A percentile compares a stretch with the other conserved stretches of the same genome.
Conservation (phyloP, 139 green algal genomes). For the Coelastrella sp. region DNA sequence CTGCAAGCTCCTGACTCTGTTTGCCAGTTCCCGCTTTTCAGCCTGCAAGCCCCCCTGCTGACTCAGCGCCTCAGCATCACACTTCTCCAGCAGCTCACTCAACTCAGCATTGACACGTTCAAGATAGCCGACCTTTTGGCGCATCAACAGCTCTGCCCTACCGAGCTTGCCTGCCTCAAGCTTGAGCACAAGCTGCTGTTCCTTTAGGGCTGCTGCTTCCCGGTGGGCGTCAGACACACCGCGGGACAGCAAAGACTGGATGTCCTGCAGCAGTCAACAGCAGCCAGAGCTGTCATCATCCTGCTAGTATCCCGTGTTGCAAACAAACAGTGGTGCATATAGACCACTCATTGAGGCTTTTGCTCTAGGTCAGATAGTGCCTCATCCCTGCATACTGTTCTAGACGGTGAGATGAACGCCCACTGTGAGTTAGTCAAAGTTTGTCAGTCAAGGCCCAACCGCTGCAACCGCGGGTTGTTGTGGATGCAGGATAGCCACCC, state of each 20-base stretch:
- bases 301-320: too few relatives aligned
- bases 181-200: slow-evolving; percentile 28
- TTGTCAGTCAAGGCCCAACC: too few relatives aligned
- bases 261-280: slow-evolving; percentile 5
- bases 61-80: slow-evolving; percentile 33
- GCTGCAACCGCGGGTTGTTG: too few relatives aligned
- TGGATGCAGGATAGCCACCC: background rate
- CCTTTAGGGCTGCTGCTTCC: slow-evolving; percentile 49
- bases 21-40: slow-evolving; percentile 58
- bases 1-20: slow-evolving; percentile 45
- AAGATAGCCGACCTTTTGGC: slow-evolving; percentile 71
- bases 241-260: slow-evolving; percentile 26
- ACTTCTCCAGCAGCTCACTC: slow-evolving; percentile 71
- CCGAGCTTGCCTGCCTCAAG: slow-evolving; percentile 45
- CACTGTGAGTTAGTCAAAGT: too few relatives aligned
- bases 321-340: background rate
- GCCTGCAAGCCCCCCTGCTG: slow-evolving; percentile 57
- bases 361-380: too few relatives aligned
- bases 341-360: background rate
- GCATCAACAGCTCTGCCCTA: slow-evolving; percentile 66
- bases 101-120: slow-evolving; percentile 74
- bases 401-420: too few relatives aligned
- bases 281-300: too few relatives aligned
- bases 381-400: too few relatives aligned
- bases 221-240: slow-evolving; percentile 52